These are phyloP conservation scores for Geotrichum candidum DNA, from an alignment of 1,139 yeast genomes.

Conservation along the genomic window DNA sequence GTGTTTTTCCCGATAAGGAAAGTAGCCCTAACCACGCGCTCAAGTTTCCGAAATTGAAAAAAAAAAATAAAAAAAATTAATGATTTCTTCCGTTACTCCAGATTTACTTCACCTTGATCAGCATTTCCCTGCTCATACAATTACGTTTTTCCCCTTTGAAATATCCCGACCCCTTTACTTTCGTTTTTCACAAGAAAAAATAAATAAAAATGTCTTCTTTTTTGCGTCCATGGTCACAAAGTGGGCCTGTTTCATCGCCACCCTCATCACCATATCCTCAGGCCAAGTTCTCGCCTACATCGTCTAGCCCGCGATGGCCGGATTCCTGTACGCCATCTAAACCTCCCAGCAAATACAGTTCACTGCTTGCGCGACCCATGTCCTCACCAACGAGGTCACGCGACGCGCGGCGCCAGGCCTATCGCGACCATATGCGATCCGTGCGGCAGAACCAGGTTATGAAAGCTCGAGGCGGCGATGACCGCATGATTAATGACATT, in stretches of 20 bases:
- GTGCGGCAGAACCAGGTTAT: constrained; percentile 5
- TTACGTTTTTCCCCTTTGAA: too few species aligned
- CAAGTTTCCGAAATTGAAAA: not conserved
- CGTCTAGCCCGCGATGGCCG: constrained; percentile 2
- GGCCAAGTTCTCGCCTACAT: not conserved
- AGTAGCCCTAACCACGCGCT: not conserved
- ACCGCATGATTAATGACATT: constrained; percentile 3
- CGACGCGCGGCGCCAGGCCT: constrained; percentile 10
- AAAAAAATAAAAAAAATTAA: too few species aligned
- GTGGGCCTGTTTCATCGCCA: constrained; percentile 1
- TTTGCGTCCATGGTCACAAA: not conserved
- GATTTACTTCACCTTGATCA: not conserved
- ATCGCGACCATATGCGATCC: constrained; percentile 5
- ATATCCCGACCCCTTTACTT: not conserved
- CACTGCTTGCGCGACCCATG: constrained; percentile 9
- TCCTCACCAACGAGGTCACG: constrained; percentile 9
- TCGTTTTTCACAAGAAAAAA: not conserved
- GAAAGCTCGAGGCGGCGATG: constrained; percentile 12
- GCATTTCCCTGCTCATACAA: not conserved
- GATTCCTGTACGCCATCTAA: constrained; percentile 1
- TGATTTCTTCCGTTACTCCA: not conserved
- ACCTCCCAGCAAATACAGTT: not conserved
- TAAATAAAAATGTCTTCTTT: constrained; percentile 1
- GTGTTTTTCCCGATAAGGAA: not conserved
- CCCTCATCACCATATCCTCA: constrained; percentile 8